Conservation (phyloP, 768 basidiomycete species). For the Tulasnella sp. region DNA sequence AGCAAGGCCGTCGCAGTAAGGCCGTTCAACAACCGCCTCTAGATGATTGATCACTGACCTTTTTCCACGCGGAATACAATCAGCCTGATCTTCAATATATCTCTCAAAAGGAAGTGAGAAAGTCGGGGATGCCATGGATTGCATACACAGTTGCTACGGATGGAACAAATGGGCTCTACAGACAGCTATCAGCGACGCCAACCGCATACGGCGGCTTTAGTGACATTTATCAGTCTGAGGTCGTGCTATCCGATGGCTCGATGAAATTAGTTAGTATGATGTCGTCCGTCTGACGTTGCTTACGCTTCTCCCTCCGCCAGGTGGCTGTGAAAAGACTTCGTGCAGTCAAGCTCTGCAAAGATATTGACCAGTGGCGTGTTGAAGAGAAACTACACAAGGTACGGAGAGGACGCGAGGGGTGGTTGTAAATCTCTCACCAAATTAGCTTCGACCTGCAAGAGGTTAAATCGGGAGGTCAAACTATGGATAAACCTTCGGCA, state of each 20-base stretch:
- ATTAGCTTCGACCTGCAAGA: neutral
- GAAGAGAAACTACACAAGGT: neutral
- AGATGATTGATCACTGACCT: no score
- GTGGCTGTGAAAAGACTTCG: neutral
- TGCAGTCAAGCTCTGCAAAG: neutral
- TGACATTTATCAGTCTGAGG: neutral
- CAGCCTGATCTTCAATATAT: no score
- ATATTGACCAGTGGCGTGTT: no score
- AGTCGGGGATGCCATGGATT: neutral
- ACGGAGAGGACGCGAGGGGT: no score
- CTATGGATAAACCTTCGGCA: neutral
- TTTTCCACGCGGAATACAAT: no score
- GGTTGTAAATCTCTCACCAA: neutral
- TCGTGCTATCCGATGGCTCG: neutral
- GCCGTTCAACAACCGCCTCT: no score
- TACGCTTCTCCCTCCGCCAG: neutral
- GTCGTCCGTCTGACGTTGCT: neutral
- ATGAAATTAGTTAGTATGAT: neutral
- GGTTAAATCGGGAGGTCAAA: neutral
- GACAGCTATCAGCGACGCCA: neutral
- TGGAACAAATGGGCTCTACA: neutral
- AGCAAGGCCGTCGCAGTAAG: no score
- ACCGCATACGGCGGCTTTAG: neutral
- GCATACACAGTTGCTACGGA: neutral
- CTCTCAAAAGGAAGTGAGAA: no score